A percentile compares a stretch with the other conserved stretches of the same genome.
Conservation (phyloP, 2,329 filamentous ascomycete genomes). For the Emergomyces africanus region DNA sequence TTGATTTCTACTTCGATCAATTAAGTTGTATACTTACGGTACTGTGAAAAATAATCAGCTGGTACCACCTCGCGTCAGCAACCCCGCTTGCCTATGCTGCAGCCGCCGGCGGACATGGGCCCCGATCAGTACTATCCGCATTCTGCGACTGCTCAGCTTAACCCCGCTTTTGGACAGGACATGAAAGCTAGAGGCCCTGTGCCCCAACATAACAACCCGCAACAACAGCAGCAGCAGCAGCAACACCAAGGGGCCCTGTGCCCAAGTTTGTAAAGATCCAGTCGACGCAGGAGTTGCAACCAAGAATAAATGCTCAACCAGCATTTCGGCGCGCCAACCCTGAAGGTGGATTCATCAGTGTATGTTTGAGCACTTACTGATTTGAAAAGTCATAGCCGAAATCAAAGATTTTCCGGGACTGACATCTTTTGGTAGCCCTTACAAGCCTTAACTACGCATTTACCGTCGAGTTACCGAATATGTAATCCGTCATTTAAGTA, state of each 20-base stretch:
- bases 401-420: background rate
- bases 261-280: constrained; percentile 78
- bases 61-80: constrained; percentile 29
- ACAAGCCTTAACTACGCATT: constrained; percentile 84
- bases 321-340: constrained; percentile 87
- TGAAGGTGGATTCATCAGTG: constrained; percentile 95
- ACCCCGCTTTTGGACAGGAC: constrained; percentile 49
- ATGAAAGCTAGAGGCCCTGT: constrained; percentile 32
- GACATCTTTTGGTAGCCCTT: constrained; percentile 50
- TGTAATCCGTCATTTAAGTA: constrained; percentile 98
- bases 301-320: constrained; percentile 75
- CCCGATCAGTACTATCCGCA: constrained; percentile 59
- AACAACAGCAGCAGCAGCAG: constrained; percentile 20
- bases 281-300: constrained; percentile 59
- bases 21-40: background rate
- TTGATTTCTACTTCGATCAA: background rate
- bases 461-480: constrained; percentile 93
- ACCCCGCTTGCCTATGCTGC: constrained; percentile 64
- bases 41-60: constrained; percentile 7
- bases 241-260: constrained; percentile 51
- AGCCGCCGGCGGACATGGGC: constrained; percentile 52
- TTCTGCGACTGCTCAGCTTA: constrained; percentile 57
- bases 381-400: background rate
- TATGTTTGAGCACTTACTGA: constrained; percentile 35
- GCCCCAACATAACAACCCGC: constrained; percentile 34